phyloP scores from a whole-genome alignment of 441 rosid genomes.

The Pelargonium fulgidum region DNA sequence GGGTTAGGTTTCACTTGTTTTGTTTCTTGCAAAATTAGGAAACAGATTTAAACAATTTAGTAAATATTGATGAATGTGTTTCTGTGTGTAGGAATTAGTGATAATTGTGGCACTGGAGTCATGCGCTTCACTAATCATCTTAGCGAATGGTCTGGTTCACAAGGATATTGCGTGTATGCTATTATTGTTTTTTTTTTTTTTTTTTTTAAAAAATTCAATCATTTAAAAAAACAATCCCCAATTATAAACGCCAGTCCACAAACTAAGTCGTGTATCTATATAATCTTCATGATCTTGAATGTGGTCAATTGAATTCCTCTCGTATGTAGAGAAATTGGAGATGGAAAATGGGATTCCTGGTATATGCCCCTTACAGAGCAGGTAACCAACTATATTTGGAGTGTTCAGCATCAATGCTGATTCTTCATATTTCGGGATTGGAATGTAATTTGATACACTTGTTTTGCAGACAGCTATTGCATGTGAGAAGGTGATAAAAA shows the following conservation, averaged over 20 bases:
- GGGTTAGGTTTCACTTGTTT: no score
- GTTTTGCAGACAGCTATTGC: constrained; percentile 39
- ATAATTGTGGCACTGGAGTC: constrained; percentile 60
- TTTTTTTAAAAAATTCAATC: no score
- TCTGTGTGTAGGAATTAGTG: constrained; percentile 55
- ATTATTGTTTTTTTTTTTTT: no score
- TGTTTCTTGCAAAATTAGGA: no score
- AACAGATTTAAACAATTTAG: no score
- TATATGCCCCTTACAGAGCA: constrained; percentile 54
- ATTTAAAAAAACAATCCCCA: no score
- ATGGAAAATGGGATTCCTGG: constrained; percentile 69
- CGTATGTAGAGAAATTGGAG: constrained; percentile 52
- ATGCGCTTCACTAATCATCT: constrained; percentile 52
- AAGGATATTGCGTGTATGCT: constrained; percentile 75
- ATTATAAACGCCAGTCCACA: no score
- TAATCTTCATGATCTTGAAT: neutral
- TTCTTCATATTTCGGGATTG: neutral
- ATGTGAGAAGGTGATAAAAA: constrained; percentile 49
- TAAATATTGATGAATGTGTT: neutral
- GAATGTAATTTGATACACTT: constrained; percentile 14
- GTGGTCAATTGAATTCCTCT: constrained; percentile 12
- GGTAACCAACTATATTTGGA: constrained; percentile 27
- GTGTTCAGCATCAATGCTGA: neutral
- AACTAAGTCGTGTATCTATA: neutral
- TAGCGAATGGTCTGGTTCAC: constrained; percentile 44